Conservation (phyloP, 202 grass and related monocot genomes). For the Cymbopogon flexuosus region DNA sequence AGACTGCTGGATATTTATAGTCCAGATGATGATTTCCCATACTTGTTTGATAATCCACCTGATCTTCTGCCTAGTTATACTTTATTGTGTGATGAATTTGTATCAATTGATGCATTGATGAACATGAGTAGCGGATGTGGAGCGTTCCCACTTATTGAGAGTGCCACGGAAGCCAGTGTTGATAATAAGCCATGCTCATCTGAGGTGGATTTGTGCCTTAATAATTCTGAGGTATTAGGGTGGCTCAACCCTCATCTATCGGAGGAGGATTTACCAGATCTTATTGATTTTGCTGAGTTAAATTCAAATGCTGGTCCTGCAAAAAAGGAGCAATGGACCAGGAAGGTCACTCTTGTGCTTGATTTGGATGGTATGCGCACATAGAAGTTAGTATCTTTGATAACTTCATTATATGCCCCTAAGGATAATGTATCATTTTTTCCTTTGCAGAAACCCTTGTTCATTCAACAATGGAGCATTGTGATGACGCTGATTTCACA, state of each 20-base stretch:
- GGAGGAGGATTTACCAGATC: conserved; percentile 41
- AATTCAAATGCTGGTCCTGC: conserved; percentile 31
- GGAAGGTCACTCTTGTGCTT: conserved; percentile 68
- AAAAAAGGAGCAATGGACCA: conserved; percentile 32
- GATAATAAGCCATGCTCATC: conserved; percentile 35
- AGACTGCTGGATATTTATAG: conserved; percentile 46
- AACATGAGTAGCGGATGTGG: conserved; percentile 34
- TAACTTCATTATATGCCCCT: not conserved
- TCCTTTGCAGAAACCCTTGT: conserved; percentile 68
- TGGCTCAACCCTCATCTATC: conserved; percentile 50
- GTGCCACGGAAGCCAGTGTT: conserved; percentile 22
- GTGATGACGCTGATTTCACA: conserved; percentile 61
- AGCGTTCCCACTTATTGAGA: conserved; percentile 48
- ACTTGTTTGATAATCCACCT: conserved; percentile 44
- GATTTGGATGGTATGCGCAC: conserved; percentile 73
- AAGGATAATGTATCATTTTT: conserved; percentile 19
- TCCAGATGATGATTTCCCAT: conserved; percentile 40
- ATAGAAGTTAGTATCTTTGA: not conserved
- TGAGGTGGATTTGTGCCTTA: conserved; percentile 36
- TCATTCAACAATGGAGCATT: conserved; percentile 74
- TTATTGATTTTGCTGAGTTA: conserved; percentile 46
- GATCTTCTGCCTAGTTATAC: conserved; percentile 33
- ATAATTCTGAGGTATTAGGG: conserved; percentile 46
- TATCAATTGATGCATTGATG: conserved; percentile 47
- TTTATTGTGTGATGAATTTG: conserved; percentile 42